Evolutionary conservation across 805 yeast species (phyloP), one percentile per base, ranked within the genome.

Genomic region (Yamadazyma philogaea): DNA sequence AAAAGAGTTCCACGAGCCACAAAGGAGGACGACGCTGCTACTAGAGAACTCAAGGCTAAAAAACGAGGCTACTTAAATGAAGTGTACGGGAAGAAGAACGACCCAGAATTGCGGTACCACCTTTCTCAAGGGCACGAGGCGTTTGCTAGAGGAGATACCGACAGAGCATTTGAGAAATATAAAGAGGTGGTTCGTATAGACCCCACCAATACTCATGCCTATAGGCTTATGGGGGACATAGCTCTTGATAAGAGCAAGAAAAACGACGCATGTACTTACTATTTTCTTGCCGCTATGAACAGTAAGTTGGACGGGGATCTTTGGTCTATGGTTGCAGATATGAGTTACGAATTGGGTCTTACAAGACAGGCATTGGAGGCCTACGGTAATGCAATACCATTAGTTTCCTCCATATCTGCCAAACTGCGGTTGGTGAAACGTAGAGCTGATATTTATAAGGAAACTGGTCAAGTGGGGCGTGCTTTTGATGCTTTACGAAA

Each of bases 181-280:
- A 66, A 71, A 50, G 87, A 79, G 47, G 95, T 88, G 10, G 81
- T 91, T 46, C 80, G 82, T 52, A 71, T 81, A 41, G 96, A 89
- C 56, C 82, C 87, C 11, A 77, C 78, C 50, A 84, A 86, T 57
- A 83, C 79, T 59, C 79, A 85, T 34, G 96, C 96, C 0, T 90
- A 90, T 68, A 83, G 85, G 54, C 85, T 95, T 0, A 64, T 89
- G 34, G 97, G 96, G 36, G 96, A 87, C 55, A 85, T 91, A 36
- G 83, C 85, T 50, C 74, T 79, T 43, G 67, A 76, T 40, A 82
- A 80, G 46, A 90, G 88, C 1, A 70, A 80, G 35, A 62, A 75
- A 38, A 79, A 82, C 49, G 84, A 85, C 55, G 78, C 95, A 59
- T 81, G 95, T 59, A 80, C 81, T 55, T 76, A 84, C 37, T 80